These are phyloP conservation scores for Phytophthora colocasiae DNA, from an alignment of 352 stramenopile genomes.

Conservation along the genomic window DNA sequence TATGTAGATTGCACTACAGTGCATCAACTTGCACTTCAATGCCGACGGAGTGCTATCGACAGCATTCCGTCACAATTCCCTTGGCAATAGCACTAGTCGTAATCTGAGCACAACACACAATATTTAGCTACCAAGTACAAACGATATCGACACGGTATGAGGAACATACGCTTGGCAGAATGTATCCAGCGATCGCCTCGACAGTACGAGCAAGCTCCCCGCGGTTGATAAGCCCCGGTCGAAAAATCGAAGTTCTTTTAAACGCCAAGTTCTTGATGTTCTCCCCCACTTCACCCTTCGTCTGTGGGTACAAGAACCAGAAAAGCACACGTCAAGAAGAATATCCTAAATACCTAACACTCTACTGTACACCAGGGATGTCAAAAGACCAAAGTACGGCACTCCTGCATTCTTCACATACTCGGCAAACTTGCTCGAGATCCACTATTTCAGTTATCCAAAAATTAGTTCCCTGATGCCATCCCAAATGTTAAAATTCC, in stretches of 20 bases:
- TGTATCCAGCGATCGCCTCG: slow-evolving; percentile 52
- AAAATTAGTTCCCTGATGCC: slow-evolving; percentile 9
- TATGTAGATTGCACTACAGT: no score
- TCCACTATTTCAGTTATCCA: slow-evolving; percentile 48
- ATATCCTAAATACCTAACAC: background rate
- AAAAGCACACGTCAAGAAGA: background rate
- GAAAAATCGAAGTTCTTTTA: slow-evolving; percentile 65
- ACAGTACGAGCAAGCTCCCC: slow-evolving; percentile 55
- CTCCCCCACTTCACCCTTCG: slow-evolving; percentile 76
- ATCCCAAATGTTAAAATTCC: background rate
- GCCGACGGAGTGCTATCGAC: no score
- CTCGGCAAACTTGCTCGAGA: slow-evolving; percentile 63
- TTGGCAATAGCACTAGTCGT: slow-evolving; percentile 58
- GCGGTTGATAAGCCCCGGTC: slow-evolving; percentile 63
- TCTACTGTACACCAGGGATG: slow-evolving; percentile 16
- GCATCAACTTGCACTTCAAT: no score
- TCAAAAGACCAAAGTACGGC: slow-evolving; percentile 72
- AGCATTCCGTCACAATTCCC: no score
- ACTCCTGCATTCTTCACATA: slow-evolving; percentile 47
- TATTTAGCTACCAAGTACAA: background rate
- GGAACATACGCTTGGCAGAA: slow-evolving; percentile 53
- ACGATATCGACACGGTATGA: background rate
- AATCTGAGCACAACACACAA: slow-evolving; percentile 39
- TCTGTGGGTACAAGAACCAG: slow-evolving; percentile 80
- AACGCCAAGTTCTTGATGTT: slow-evolving; percentile 64